Percentiles rank a stretch among this genome's conserved stretches.
phyloP scores from a whole-genome alignment of 225 moss, liverwort and hornwort species.

The Bryum argenteum region DNA sequence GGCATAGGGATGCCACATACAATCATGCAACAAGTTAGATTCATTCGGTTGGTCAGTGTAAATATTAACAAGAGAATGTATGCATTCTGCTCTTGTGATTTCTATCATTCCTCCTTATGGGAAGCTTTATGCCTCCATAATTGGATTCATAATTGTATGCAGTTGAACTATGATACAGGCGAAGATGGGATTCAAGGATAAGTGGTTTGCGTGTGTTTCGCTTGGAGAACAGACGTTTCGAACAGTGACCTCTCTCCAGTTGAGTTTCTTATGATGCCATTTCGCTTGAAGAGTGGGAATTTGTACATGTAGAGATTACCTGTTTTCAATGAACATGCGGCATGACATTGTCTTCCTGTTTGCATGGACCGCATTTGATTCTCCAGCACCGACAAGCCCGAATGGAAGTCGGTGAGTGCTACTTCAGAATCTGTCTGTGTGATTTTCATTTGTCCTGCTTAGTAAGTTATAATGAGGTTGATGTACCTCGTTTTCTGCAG shows the following conservation, averaged over 20 bases:
- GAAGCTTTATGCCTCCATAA: too few relatives aligned
- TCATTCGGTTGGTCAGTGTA: too few relatives aligned
- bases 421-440: not conserved
- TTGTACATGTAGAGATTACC: not conserved
- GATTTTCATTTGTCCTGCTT: slow-evolving; percentile 4
- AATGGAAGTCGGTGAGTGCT: slow-evolving; percentile 85
- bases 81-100: too few relatives aligned
- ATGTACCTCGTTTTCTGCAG: slow-evolving; percentile 39
- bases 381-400: slow-evolving; percentile 88
- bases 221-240: slow-evolving; percentile 95
- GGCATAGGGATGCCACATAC: too few relatives aligned
- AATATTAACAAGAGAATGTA: too few relatives aligned
- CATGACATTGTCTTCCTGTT: slow-evolving; percentile 28
- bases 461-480: slow-evolving; percentile 19
- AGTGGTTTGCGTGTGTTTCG: slow-evolving; percentile 91
- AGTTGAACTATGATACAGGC: slow-evolving; percentile 50
- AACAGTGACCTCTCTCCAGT: slow-evolving; percentile 77
- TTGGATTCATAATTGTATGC: too few relatives aligned
- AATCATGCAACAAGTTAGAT: too few relatives aligned
- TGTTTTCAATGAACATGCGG: not conserved
- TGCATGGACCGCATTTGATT: slow-evolving; percentile 34
- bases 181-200: slow-evolving; percentile 79
- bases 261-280: slow-evolving; percentile 27
- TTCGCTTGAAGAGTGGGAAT: too few relatives aligned
- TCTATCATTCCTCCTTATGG: too few relatives aligned